These are phyloP conservation scores for Ricinus communis DNA, from an alignment of 345 rosid genomes.

Conservation along the genomic window DNA sequence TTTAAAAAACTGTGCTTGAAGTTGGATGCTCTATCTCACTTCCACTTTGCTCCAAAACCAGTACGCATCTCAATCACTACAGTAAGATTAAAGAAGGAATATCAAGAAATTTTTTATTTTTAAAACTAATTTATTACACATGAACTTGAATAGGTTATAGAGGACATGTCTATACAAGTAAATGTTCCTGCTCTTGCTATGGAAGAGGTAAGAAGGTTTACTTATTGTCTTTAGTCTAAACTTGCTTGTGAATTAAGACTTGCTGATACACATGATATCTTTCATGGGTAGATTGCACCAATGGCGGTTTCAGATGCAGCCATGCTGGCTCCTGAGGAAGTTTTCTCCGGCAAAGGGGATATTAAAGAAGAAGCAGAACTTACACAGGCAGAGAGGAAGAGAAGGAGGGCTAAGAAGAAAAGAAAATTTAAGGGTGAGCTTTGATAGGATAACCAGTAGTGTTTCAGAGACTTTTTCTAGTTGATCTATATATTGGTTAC, in stretches of 20 bases:
- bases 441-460: neutral
- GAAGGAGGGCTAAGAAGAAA: slow-evolving; percentile 97
- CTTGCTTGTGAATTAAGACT: slow-evolving; percentile 1
- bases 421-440: slow-evolving; percentile 73
- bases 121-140: slow-evolving; percentile 3
- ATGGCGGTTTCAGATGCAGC: slow-evolving; percentile 92
- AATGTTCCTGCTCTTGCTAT: slow-evolving; percentile 96
- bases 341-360: slow-evolving; percentile 77
- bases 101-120: neutral
- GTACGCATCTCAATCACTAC: slow-evolving; percentile 47
- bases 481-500: neutral
- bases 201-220: slow-evolving; percentile 72
- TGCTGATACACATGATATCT: slow-evolving; percentile 16
- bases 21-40: slow-evolving; percentile 97
- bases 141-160: slow-evolving; percentile 59
- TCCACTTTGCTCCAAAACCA: slow-evolving; percentile 95
- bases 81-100: neutral
- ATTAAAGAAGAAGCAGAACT: slow-evolving; percentile 84
- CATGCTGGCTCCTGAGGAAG: slow-evolving; percentile 98
- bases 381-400: slow-evolving; percentile 80
- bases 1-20: slow-evolving; percentile 84
- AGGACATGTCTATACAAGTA: slow-evolving; percentile 82
- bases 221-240: neutral
- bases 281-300: slow-evolving; percentile 73
- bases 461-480: neutral